phyloP scores from a whole-genome alignment of 805 yeast genomes.

The Zygosaccharomyces kombuchaensis region DNA sequence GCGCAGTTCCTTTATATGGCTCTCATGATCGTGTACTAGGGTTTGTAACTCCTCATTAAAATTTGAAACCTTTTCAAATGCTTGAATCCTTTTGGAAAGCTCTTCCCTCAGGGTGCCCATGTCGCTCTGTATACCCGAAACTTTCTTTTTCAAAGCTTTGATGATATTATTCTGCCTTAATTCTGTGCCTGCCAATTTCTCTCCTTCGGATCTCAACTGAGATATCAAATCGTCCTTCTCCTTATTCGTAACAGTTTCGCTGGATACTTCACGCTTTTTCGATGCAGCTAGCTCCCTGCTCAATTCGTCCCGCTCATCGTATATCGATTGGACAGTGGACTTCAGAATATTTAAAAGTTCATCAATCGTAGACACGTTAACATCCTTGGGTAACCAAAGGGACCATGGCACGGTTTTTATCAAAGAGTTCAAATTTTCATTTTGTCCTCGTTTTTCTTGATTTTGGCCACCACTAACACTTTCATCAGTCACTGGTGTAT shows the following conservation, averaged over 20 bases:
- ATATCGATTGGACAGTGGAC: conserved; percentile 8
- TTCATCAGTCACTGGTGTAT: not conserved
- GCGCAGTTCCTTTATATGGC: conserved; percentile 6
- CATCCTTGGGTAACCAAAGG: conserved; percentile 3
- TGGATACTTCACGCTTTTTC: conserved; percentile 11
- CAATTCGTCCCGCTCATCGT: not conserved
- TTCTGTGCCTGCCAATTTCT: conserved; percentile 65
- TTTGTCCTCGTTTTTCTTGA: not conserved
- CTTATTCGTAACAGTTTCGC: conserved; percentile 16
- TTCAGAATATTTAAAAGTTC: conserved; percentile 10
- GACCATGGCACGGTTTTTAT: conserved; percentile 10
- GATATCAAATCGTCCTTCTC: conserved; percentile 54
- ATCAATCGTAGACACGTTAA: not conserved
- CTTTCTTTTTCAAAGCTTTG: conserved; percentile 52
- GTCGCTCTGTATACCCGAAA: conserved; percentile 38
- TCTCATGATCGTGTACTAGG: conserved; percentile 11
- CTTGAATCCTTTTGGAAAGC: conserved; percentile 19
- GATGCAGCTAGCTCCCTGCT: not conserved
- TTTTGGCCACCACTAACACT: not conserved
- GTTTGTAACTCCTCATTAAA: conserved; percentile 21
- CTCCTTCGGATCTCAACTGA: conserved; percentile 71
- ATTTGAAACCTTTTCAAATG: conserved; percentile 26
- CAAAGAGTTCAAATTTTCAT: not conserved
- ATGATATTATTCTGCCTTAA: conserved; percentile 61
- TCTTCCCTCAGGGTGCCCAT: conserved; percentile 19